Percentiles rank a stretch among this genome's conserved stretches.
Evolutionary conservation across 2,329 filamentous ascomycete species (phyloP).

Genomic region (Alternaria arborescens): DNA sequence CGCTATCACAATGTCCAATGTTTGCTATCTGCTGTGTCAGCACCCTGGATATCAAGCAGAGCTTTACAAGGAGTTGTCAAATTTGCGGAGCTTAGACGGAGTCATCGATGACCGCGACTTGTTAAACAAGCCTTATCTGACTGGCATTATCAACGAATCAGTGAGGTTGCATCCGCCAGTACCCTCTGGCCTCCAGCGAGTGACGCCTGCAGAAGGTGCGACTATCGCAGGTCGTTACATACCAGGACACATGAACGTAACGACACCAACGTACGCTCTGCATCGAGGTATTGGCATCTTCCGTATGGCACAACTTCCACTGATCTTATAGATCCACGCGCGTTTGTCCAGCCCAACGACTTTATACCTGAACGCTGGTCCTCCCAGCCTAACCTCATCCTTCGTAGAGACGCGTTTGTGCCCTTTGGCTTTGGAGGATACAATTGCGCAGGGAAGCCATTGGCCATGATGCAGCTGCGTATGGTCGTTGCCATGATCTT

Average conservation of each 20-base stretch:
- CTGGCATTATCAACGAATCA: slow-evolving; percentile 31
- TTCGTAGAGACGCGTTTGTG: slow-evolving; percentile 66
- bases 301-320: neutral
- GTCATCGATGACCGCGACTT: slow-evolving; percentile 16
- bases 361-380: slow-evolving; percentile 31
- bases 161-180: slow-evolving; percentile 32
- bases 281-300: slow-evolving; percentile 12
- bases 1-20: slow-evolving; percentile 60
- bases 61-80: slow-evolving; percentile 19
- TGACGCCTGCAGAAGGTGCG: slow-evolving; percentile 35
- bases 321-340: slow-evolving; percentile 16
- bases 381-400: slow-evolving; percentile 17
- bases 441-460: slow-evolving; percentile 30
- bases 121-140: neutral
- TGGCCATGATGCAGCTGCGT: too few relatives aligned
- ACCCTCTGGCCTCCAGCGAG: slow-evolving; percentile 27
- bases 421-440: slow-evolving; percentile 73
- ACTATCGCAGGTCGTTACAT: slow-evolving; percentile 27
- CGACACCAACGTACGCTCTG: slow-evolving; percentile 23
- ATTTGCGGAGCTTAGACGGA: slow-evolving; percentile 2
- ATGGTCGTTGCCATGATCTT: too few relatives aligned
- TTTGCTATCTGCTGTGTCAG: slow-evolving; percentile 59
- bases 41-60: slow-evolving; percentile 42
- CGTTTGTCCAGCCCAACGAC: slow-evolving; percentile 23
- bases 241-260: slow-evolving; percentile 31